These are phyloP conservation scores for Drechslera avenae DNA, from an alignment of 2,329 filamentous ascomycete genomes.

Conservation along the genomic window DNA sequence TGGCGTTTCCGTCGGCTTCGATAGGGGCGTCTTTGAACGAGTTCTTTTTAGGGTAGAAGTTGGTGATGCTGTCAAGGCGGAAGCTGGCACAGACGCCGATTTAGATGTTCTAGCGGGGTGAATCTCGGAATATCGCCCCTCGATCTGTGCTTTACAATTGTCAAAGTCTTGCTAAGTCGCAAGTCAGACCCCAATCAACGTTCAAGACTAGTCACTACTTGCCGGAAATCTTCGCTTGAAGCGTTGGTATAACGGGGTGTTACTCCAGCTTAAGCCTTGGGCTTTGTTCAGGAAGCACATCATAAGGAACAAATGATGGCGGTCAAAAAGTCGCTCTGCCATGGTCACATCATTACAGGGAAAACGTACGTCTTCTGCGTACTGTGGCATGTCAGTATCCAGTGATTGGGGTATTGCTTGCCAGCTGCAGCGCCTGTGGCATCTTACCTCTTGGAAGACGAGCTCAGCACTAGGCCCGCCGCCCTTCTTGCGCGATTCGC, in stretches of 20 bases:
- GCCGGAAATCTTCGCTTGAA: slow-evolving; percentile 48
- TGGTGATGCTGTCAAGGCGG: slow-evolving; percentile 5
- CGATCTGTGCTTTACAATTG: slow-evolving; percentile 35
- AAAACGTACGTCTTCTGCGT: slow-evolving; percentile 43
- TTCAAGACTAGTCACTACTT: slow-evolving; percentile 2
- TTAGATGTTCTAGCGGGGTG: slow-evolving; percentile 17
- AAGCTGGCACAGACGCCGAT: slow-evolving; percentile 10
- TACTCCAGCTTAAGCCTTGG: slow-evolving; percentile 53
- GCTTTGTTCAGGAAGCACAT: slow-evolving; percentile 52
- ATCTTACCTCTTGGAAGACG: slow-evolving; percentile 48
- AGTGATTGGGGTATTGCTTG: neutral
- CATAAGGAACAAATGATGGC: slow-evolving; percentile 52
- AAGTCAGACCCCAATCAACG: slow-evolving; percentile 10
- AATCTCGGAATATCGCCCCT: slow-evolving; percentile 32
- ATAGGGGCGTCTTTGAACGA: slow-evolving; percentile 11
- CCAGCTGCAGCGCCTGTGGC: neutral
- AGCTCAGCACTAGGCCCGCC: slow-evolving; percentile 46
- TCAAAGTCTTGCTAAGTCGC: slow-evolving; percentile 37
- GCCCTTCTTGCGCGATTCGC: slow-evolving; percentile 47
- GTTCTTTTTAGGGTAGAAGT: slow-evolving; percentile 6
- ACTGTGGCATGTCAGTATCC: slow-evolving; percentile 29
- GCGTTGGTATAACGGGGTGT: slow-evolving; percentile 51
- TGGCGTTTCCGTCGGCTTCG: slow-evolving; percentile 24
- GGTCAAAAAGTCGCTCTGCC: slow-evolving; percentile 40
- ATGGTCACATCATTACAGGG: slow-evolving; percentile 28